phyloP scores from a whole-genome alignment of 2,329 filamentous ascomycete species.

The Alternaria solani region DNA sequence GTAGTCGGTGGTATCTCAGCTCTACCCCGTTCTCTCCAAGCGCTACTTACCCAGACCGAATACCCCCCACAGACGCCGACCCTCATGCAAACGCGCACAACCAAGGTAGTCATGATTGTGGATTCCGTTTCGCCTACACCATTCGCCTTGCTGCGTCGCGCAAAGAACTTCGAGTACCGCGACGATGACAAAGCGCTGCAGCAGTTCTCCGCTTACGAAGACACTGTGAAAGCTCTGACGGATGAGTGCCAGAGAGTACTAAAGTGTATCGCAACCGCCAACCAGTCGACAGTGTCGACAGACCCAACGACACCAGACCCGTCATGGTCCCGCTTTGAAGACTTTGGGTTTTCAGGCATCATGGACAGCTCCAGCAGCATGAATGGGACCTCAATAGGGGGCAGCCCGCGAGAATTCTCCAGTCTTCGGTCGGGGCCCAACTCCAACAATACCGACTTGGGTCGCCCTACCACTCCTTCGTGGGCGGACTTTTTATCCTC shows the following conservation, averaged over 20 bases:
- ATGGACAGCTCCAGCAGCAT: constrained; percentile 69
- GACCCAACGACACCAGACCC: constrained; percentile 68
- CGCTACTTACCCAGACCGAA: constrained; percentile 88
- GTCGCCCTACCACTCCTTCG: constrained; percentile 90
- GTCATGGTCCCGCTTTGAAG: constrained; percentile 96
- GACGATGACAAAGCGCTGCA: constrained; percentile 86
- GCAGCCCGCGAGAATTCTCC: constrained; percentile 74
- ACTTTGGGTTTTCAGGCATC: constrained; percentile 84
- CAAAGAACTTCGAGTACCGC: constrained; percentile 94
- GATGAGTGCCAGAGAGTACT: constrained; percentile 94
- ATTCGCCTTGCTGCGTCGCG: constrained; percentile 86
- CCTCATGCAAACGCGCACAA: constrained; percentile 79
- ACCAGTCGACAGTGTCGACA: constrained; percentile 76
- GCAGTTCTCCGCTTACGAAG: constrained; percentile 86
- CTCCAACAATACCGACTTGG: constrained; percentile 72
- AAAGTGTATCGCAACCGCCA: constrained; percentile 84
- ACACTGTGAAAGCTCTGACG: constrained; percentile 85
- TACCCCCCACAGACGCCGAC: constrained; percentile 85
- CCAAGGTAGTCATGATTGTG: constrained; percentile 96
- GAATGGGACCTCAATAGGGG: constrained; percentile 36
- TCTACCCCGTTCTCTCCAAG: constrained; percentile 88
- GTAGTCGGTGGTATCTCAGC: constrained; percentile 80
- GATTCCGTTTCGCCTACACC: constrained; percentile 94
- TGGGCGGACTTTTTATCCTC: constrained; percentile 98
- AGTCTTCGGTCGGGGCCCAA: constrained; percentile 72